Evolutionary conservation across 176 grass and related monocot species (phyloP), one percentile per base, ranked within the genome.

Genomic region (Paspalum notatum): DNA sequence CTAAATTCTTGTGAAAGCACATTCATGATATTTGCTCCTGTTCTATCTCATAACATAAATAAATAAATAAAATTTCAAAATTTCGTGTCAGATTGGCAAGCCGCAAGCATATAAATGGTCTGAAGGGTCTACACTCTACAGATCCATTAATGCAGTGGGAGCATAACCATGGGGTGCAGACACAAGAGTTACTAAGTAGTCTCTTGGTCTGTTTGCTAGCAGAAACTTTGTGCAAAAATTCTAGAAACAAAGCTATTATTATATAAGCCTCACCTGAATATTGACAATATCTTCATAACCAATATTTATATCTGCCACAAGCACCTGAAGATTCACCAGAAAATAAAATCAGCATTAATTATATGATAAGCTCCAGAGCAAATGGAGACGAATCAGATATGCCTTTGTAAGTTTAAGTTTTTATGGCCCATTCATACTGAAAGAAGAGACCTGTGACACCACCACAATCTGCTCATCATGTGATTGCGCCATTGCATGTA

Each of bases 261-360:
- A 9, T 76, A 50, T 26, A 18, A 60, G 44, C 13, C 20, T 76
- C 75, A 98, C 96, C 92, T 98, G 96, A 90, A 80, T 91, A 81
- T 98, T 98, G 74, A 93, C 92, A 59, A 98, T 89, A 41, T 94
- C 90, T 89, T 98, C 96, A 69, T 98, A 98, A 63, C 96, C 96
- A 74, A 98, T 98, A 80, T 98, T 98, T 81, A 98, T 95, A 83
- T 98, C 96, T 74, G 96, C 86, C 27, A 93, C 96, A 88, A 98
- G 96, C 55, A 98, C 96, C 95, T 98, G 55, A 74, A 65, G 41
- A 68, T 70, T 47, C 10, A 88, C 55, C 54, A 89, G 59, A 75
- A 77, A 84, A 42, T 24, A 46, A 67, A 78, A 50, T 26, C 7
- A 61, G 21, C 69, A 32, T 48, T 42, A 40, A n/a, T 27, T 59